phyloP scores from a whole-genome alignment of 2,329 filamentous ascomycete species.

The Pseudocercospora macadamiae region DNA sequence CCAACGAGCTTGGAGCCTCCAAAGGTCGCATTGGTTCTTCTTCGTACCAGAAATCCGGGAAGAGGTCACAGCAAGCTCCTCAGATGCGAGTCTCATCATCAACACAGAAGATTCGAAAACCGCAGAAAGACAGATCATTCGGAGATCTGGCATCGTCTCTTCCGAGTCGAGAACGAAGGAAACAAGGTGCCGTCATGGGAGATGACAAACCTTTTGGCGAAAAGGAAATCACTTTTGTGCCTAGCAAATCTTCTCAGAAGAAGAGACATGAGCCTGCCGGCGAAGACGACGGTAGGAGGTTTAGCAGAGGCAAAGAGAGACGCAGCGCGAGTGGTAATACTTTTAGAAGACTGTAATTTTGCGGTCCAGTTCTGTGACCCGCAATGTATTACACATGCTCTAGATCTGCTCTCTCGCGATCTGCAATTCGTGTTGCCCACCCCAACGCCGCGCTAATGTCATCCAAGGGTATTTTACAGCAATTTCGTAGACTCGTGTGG shows the following conservation, averaged over 20 bases:
- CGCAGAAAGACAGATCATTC: slow-evolving; percentile 59
- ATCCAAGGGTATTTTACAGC: slow-evolving; percentile 22
- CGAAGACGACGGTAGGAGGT: slow-evolving; percentile 36
- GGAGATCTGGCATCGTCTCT: slow-evolving; percentile 55
- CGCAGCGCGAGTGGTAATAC: slow-evolving; percentile 77
- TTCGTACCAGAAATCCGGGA: slow-evolving; percentile 63
- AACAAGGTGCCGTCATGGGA: slow-evolving; percentile 27
- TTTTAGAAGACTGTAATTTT: slow-evolving; percentile 64
- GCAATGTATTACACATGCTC: not conserved
- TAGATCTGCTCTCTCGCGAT: not conserved
- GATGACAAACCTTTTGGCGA: slow-evolving; percentile 51
- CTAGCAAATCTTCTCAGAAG: slow-evolving; percentile 53
- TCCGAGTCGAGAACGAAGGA: slow-evolving; percentile 31
- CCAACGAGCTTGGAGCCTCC: slow-evolving; percentile 40
- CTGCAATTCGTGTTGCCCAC: not conserved
- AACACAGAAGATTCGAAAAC: slow-evolving; percentile 36
- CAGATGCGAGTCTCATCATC: slow-evolving; percentile 63
- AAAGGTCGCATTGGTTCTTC: slow-evolving; percentile 66
- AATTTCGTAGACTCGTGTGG: slow-evolving; percentile 3
- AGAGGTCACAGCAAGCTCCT: slow-evolving; percentile 47
- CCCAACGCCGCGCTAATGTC: slow-evolving; percentile 18
- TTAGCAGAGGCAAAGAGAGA: slow-evolving; percentile 50
- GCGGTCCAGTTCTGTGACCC: not conserved
- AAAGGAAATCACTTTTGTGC: slow-evolving; percentile 73
- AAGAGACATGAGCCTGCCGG: slow-evolving; percentile 24